phyloP scores from a whole-genome alignment of 2,329 filamentous ascomycete species.

The Venturia aucupariae region DNA sequence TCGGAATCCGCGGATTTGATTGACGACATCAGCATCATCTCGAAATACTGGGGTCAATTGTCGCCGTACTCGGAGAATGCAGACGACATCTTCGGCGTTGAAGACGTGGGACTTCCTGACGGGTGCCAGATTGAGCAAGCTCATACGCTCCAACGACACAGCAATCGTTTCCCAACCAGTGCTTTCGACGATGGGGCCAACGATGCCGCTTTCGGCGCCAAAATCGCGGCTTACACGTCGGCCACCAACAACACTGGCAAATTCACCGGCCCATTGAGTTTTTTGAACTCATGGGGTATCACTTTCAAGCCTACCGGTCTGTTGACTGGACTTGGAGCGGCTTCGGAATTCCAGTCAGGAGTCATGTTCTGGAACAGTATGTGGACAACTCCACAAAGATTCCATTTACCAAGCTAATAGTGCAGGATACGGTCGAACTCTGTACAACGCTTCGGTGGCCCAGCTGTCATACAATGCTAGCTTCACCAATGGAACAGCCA shows the following conservation, averaged over 20 bases:
- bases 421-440: slow-evolving; percentile 40
- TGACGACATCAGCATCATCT: slow-evolving; percentile 27
- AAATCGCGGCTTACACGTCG: slow-evolving; percentile 38
- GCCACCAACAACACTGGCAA: slow-evolving; percentile 22
- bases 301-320: slow-evolving; percentile 39
- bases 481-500: slow-evolving; percentile 37
- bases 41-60: slow-evolving; percentile 39
- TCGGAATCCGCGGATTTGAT: slow-evolving; percentile 17
- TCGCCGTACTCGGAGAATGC: slow-evolving; percentile 39
- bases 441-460: slow-evolving; percentile 41
- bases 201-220: slow-evolving; percentile 40
- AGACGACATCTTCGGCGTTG: slow-evolving; percentile 38
- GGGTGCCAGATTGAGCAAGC: slow-evolving; percentile 49
- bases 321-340: slow-evolving; percentile 42
- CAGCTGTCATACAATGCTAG: slow-evolving; percentile 41
- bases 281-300: slow-evolving; percentile 34
- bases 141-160: slow-evolving; percentile 46
- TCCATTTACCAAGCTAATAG: neutral
- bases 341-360: slow-evolving; percentile 41
- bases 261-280: slow-evolving; percentile 41
- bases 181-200: slow-evolving; percentile 39
- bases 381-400: slow-evolving; percentile 26
- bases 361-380: slow-evolving; percentile 44
- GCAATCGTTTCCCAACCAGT: slow-evolving; percentile 41
- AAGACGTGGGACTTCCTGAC: slow-evolving; percentile 38